Evolutionary conservation across 805 yeast species (phyloP).

Genomic region (Sugiyamaella americana): DNA sequence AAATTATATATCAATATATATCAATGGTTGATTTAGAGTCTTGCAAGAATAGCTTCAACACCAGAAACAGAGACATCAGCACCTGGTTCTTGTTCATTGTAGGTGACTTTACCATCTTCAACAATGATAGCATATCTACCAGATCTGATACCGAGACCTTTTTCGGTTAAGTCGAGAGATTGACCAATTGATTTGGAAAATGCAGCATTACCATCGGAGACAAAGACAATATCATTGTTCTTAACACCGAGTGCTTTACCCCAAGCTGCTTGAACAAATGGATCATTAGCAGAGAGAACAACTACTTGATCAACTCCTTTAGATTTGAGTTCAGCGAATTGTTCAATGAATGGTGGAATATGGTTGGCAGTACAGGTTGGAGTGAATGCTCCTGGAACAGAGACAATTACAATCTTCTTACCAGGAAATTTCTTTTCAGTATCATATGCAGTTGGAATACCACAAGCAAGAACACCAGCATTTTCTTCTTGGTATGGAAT

Average conservation of each 20-base stretch:
- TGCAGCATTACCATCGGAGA: conserved; percentile 56
- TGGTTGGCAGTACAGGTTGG: conserved; percentile 73
- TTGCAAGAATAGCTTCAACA: conserved; percentile 39
- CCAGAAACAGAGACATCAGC: conserved; percentile 42
- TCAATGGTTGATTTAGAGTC: conserved; percentile 23
- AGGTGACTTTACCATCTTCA: conserved; percentile 48
- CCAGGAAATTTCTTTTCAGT: conserved; percentile 32
- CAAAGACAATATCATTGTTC: conserved; percentile 45
- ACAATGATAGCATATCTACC: conserved; percentile 69
- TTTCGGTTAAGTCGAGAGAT: conserved; percentile 46
- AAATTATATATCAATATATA: not conserved
- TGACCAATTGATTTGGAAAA: conserved; percentile 59
- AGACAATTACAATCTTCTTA: conserved; percentile 60
- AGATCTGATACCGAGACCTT: conserved; percentile 54
- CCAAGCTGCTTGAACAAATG: conserved; percentile 69
- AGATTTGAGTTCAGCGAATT: conserved; percentile 44
- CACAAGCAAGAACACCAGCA: conserved; percentile 32
- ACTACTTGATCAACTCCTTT: conserved; percentile 61
- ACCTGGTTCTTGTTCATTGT: conserved; percentile 44
- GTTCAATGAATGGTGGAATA: conserved; percentile 58
- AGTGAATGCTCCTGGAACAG: conserved; percentile 85
- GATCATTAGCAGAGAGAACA: conserved; percentile 62
- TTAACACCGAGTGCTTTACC: conserved; percentile 42
- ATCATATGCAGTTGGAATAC: conserved; percentile 34
- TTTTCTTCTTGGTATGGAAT: conserved; percentile 26